Conservation (phyloP, 2,329 filamentous ascomycete genomes). For the Aphanocladium album region DNA sequence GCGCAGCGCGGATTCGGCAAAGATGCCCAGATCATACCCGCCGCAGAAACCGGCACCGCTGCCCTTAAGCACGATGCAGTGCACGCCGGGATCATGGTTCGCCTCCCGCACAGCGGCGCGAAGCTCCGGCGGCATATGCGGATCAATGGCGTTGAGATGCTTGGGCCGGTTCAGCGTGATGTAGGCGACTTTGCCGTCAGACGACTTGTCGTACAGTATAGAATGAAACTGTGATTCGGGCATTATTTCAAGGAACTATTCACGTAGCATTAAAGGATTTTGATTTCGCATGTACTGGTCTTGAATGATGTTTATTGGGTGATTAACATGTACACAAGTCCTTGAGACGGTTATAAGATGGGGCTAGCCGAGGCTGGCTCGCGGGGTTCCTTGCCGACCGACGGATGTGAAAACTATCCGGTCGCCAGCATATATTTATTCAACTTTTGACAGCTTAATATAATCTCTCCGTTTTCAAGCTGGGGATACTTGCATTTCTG, state of each 20-base stretch:
- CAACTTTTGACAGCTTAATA: no score
- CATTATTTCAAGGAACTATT: background rate
- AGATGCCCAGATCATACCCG: conserved; percentile 15
- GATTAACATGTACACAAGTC: no score
- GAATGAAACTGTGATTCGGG: conserved; percentile 5
- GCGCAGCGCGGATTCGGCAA: conserved; percentile 12
- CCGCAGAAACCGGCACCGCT: conserved; percentile 15
- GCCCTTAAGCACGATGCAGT: conserved; percentile 16
- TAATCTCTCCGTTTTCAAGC: no score
- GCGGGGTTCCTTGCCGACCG: background rate
- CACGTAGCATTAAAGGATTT: background rate
- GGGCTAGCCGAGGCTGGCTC: background rate
- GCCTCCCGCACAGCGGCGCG: conserved; percentile 13
- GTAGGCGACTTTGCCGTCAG: conserved; percentile 16
- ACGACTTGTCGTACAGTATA: conserved; percentile 12
- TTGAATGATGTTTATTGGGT: background rate
- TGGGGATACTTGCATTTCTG: background rate
- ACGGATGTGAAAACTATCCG: background rate
- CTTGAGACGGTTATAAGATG: background rate
- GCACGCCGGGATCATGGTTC: conserved; percentile 12
- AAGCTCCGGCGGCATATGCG: conserved; percentile 10
- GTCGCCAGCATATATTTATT: background rate
- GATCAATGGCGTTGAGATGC: conserved; percentile 16
- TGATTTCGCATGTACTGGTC: background rate
- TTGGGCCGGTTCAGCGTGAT: conserved; percentile 15